These are phyloP conservation scores for Picochlorum sp. DNA, from an alignment of 139 green algal species.

Conservation along the genomic window DNA sequence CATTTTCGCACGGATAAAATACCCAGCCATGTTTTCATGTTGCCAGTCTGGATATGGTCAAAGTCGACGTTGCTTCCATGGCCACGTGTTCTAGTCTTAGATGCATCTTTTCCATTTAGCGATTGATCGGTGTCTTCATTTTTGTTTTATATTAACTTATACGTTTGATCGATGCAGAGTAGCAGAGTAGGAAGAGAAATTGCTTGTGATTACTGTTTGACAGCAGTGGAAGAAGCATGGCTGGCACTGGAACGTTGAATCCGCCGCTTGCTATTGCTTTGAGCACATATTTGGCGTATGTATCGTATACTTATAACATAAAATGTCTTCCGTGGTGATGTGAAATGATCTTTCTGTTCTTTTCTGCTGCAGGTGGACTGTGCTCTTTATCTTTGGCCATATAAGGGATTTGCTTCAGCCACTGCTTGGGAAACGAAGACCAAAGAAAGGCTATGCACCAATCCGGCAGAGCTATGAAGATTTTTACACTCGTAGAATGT, in stretches of 20 bases:
- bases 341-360: conserved; percentile 1
- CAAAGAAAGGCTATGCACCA: conserved; percentile 70
- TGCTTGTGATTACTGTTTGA: no score
- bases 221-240: not conserved
- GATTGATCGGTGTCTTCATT: no score
- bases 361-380: conserved; percentile 31
- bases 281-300: conserved; percentile 11
- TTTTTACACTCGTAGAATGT: conserved; percentile 92
- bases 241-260: conserved; percentile 20
- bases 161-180: no score
- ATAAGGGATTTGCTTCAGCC: conserved; percentile 64
- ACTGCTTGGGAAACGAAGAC: not conserved
- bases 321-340: not conserved
- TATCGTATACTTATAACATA: not conserved
- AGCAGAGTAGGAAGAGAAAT: no score
- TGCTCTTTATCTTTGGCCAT: conserved; percentile 68
- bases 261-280: conserved; percentile 21
- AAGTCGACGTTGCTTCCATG: no score
- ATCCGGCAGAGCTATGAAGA: conserved; percentile 71
- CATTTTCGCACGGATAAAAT: no score
- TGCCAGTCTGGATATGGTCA: no score
- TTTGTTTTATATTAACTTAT: no score
- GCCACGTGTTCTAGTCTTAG: no score
- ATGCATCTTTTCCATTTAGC: no score
- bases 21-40: no score